phyloP scores from a whole-genome alignment of 441 rosid genomes.

The Jatropha podagrica region DNA sequence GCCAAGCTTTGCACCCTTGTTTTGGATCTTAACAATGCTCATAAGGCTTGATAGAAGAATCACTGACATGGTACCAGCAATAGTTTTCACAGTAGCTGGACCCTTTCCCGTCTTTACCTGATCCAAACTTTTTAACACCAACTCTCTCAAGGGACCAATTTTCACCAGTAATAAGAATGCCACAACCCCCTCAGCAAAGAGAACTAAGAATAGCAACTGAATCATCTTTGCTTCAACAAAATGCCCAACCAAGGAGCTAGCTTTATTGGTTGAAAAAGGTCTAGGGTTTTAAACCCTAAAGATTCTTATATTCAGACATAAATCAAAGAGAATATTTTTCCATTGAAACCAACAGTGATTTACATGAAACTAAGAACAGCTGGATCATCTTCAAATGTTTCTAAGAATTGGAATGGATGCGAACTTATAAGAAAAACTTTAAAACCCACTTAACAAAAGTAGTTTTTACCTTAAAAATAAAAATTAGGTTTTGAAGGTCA shows the following conservation, averaged over 20 bases:
- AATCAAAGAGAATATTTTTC: neutral
- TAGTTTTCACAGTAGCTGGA: slow-evolving; percentile 88
- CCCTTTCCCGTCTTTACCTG: slow-evolving; percentile 84
- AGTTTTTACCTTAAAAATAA: slow-evolving; percentile 4
- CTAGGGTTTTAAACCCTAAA: slow-evolving; percentile 9
- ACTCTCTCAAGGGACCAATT: slow-evolving; percentile 90
- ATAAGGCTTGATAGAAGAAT: slow-evolving; percentile 76
- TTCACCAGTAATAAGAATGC: slow-evolving; percentile 72
- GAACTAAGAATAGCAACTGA: slow-evolving; percentile 78
- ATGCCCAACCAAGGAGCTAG: slow-evolving; percentile 11
- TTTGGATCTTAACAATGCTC: slow-evolving; percentile 96
- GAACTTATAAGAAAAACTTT: neutral
- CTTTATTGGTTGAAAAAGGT: neutral
- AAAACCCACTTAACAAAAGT: slow-evolving; percentile 12
- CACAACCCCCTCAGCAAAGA: slow-evolving; percentile 69
- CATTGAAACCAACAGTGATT: neutral
- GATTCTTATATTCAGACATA: slow-evolving; percentile 20
- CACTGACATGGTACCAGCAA: slow-evolving; percentile 88
- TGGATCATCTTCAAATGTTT: neutral
- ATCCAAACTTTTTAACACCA: slow-evolving; percentile 84
- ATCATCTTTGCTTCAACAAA: slow-evolving; percentile 51
- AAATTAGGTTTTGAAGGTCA: slow-evolving; percentile 16
- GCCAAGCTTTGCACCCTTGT: slow-evolving; percentile 94
- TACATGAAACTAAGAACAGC: neutral
- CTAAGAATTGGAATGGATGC: neutral